These are phyloP conservation scores for Polyporus tsugae DNA, from an alignment of 1,284 basidiomycete species.

Conservation along the genomic window DNA sequence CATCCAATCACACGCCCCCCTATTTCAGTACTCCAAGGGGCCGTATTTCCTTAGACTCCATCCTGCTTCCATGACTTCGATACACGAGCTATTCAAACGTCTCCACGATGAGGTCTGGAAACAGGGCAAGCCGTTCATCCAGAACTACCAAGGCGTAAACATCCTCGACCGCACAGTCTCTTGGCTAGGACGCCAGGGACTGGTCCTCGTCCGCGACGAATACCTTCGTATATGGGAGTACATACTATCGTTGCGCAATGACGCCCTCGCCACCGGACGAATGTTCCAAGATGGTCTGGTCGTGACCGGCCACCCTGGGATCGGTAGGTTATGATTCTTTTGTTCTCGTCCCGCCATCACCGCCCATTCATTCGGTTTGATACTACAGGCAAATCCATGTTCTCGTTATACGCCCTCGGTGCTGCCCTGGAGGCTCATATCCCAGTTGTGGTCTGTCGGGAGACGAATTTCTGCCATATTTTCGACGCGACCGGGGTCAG, in stretches of 20 bases:
- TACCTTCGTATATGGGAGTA: not conserved
- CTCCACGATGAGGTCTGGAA: not conserved
- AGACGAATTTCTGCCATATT: not conserved
- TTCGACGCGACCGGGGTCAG: not conserved
- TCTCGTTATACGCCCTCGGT: not conserved
- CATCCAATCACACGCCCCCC: too few species aligned
- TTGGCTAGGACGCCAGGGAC: not conserved
- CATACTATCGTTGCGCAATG: not conserved
- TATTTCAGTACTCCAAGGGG: too few species aligned
- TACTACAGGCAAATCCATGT: not conserved
- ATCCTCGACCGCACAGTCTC: not conserved
- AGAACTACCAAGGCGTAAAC: not conserved
- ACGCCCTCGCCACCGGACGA: not conserved
- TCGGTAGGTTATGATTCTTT: not conserved
- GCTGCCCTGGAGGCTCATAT: not conserved
- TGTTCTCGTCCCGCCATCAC: not conserved
- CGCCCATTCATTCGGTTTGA: not conserved
- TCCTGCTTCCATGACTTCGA: too few species aligned
- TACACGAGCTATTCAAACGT: not conserved
- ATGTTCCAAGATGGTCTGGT: not conserved
- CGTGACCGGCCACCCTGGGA: not conserved
- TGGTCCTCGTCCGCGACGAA: not conserved
- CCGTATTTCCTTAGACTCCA: too few species aligned
- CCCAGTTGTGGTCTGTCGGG: not conserved
- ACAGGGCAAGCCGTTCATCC: not conserved